Base-by-base conservation (phyloP, 805 yeast genomes). In the Pichia scutulata region DNA sequence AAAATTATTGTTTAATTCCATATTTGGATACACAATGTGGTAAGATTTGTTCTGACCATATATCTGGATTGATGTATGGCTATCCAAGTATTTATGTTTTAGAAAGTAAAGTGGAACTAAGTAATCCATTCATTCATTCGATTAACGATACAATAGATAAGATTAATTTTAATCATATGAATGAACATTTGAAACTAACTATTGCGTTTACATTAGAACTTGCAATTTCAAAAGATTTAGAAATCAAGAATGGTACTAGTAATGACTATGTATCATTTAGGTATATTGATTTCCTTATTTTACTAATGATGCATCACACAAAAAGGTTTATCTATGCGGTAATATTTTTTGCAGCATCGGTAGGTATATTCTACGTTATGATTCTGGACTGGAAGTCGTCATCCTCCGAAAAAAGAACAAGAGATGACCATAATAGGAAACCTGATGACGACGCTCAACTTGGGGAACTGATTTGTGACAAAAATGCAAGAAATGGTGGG, bases 21-120 rank as follows among this genome's bases (percentile, higher is more conserved):
- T 84, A 78, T 60, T 78, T 74, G 39, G 93, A 85, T 59, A 84
- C 95, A 13, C 57, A 71, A 51, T 92, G 97, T 69, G 96, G 96
- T 1, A 89, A 89, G 61, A 93, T 95, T 0, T 90, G 98, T 67
- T 84, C 95, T 18, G 98, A 92, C 69, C 97, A 89, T 66, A 84
- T 93, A 6, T 81, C 95, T 44, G 96, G 96, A 0, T 66, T 81
- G 47, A 81, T 84, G 62, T 78, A 77, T 59, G 97, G 97, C 0
- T 89, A 74, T 67, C 97, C 97, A 5, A 77, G 89, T 10, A 78
- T 89, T 30, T 86, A 89, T 66, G 85, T 88, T 43, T 79, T 85
- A 55, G 99, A 93, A 66, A 75, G 88, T 42, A 84, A 77, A 51
- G 76, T 88, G 65, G 75, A 77, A 49, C 73, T 73, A 55, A 73